Percentiles rank a stretch among this genome's conserved stretches.
Evolutionary conservation across 192 early-diverging fungal species (phyloP).

Genomic region (Martensiomyces pterosporus): DNA sequence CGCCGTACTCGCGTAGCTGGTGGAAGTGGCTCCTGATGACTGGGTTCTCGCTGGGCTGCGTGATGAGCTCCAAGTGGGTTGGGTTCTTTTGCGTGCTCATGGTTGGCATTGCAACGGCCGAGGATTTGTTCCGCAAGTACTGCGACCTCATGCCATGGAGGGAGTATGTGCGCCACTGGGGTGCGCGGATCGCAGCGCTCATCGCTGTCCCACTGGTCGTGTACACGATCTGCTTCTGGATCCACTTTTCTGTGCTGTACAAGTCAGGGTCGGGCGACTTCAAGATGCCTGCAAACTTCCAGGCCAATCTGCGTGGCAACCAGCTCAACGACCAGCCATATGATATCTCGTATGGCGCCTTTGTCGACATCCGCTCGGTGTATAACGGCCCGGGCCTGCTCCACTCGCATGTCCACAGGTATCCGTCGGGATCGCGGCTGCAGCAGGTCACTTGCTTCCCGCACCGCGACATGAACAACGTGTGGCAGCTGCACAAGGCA

Average conservation of each 20-base stretch:
- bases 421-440: slow-evolving; percentile 61
- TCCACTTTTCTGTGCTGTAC: slow-evolving; percentile 85
- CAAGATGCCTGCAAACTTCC: slow-evolving; percentile 88
- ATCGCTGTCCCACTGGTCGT: slow-evolving; percentile 75
- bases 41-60: slow-evolving; percentile 65
- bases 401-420: slow-evolving; percentile 61
- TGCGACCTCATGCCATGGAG: slow-evolving; percentile 66
- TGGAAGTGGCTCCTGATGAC: slow-evolving; percentile 61
- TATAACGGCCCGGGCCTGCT: slow-evolving; percentile 45
- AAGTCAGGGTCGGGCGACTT: slow-evolving; percentile 86
- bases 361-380: slow-evolving; percentile 26
- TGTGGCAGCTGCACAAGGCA: slow-evolving; percentile 55
- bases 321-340: slow-evolving; percentile 51
- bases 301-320: slow-evolving; percentile 76
- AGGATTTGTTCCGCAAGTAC: slow-evolving; percentile 86
- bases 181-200: slow-evolving; percentile 74
- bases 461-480: slow-evolving; percentile 72
- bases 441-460: slow-evolving; percentile 90
- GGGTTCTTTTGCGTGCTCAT: slow-evolving; percentile 89
- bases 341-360: slow-evolving; percentile 37
- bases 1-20: slow-evolving; percentile 64
- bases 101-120: slow-evolving; percentile 84
- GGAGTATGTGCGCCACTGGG: slow-evolving; percentile 74
- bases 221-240: slow-evolving; percentile 84
- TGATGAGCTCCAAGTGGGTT: slow-evolving; percentile 86